Conservation (phyloP, 2,329 filamentous ascomycete species). For the Esteya vermicola region DNA sequence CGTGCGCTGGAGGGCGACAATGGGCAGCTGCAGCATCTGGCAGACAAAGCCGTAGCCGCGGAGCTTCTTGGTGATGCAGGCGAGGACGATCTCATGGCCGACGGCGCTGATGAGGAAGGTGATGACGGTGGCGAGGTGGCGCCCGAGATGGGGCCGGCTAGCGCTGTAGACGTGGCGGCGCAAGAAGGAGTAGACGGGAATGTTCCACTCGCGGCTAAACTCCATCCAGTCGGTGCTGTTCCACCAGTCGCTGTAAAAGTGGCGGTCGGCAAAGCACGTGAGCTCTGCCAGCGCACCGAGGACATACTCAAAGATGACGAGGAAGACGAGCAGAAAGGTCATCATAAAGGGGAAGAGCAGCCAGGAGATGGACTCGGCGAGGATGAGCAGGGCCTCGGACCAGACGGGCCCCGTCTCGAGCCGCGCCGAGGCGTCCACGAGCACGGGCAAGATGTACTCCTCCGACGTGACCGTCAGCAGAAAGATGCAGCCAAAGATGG, state of each 20-base stretch:
- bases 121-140: conserved; percentile 65
- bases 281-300: conserved; percentile 91
- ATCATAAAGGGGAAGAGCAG: conserved; percentile 96
- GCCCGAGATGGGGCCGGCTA: conserved; percentile 61
- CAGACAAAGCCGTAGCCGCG: conserved; percentile 85
- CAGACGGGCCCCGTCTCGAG: conserved; percentile 30
- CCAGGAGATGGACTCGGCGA: conserved; percentile 80
- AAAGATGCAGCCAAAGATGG: conserved; percentile 93
- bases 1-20: conserved; percentile 80
- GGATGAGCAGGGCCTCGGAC: conserved; percentile 60
- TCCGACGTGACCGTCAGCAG: conserved; percentile 82
- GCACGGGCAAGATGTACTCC: conserved; percentile 86
- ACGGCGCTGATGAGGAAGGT: conserved; percentile 85
- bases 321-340: conserved; percentile 85
- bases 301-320: conserved; percentile 96
- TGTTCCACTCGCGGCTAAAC: conserved; percentile 92
- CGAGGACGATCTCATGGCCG: conserved; percentile 92
- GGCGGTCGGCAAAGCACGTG: conserved; percentile 80
- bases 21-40: conserved; percentile 94
- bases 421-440: conserved; percentile 51
- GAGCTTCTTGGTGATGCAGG: conserved; percentile 93
- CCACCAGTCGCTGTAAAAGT: conserved; percentile 77
- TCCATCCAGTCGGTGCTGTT: conserved; percentile 83
- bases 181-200: conserved; percentile 94
- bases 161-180: conserved; percentile 87